A percentile compares a stretch with the other conserved stretches of the same genome.
Conservation (phyloP, 2,329 filamentous ascomycete species). For the Ophiostoma novo-ulmi region DNA sequence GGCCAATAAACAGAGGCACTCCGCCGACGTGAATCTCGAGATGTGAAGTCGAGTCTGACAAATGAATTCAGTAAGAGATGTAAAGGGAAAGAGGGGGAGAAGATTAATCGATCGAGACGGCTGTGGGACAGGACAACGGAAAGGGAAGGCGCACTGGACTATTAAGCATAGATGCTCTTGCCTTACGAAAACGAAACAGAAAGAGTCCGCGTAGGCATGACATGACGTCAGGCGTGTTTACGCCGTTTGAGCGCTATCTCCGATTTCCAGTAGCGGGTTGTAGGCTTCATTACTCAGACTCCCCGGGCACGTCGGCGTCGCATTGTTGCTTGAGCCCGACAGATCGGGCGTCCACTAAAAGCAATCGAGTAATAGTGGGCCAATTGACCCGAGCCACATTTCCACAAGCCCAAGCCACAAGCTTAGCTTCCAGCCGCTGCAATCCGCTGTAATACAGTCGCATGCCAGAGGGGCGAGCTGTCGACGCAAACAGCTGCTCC, state of each 20-base stretch:
- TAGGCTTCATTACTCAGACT: not conserved
- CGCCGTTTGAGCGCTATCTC: not conserved
- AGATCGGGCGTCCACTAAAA: not conserved
- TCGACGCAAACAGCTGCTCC: constrained; percentile 3
- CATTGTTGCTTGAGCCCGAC: not conserved
- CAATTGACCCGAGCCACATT: not conserved
- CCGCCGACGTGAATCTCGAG: not conserved
- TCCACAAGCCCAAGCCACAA: not conserved
- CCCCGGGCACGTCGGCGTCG: not conserved
- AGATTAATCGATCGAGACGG: not conserved
- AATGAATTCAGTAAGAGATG: not conserved
- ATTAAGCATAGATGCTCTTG: not conserved
- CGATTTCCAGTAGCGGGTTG: not conserved
- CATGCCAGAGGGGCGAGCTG: not conserved
- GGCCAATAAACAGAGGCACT: not conserved
- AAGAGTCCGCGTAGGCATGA: not conserved
- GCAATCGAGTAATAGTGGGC: not conserved
- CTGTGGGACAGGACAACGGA: not conserved
- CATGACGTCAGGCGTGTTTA: constrained; percentile 5
- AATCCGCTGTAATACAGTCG: not conserved
- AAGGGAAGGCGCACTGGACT: not conserved
- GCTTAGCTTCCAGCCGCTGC: not conserved
- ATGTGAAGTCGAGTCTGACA: not conserved
- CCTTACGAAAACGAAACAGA: not conserved
- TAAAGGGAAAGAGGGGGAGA: not conserved